Evolutionary conservation across 2,329 filamentous ascomycete species (phyloP).

Genomic region (Trichophyton equinum): DNA sequence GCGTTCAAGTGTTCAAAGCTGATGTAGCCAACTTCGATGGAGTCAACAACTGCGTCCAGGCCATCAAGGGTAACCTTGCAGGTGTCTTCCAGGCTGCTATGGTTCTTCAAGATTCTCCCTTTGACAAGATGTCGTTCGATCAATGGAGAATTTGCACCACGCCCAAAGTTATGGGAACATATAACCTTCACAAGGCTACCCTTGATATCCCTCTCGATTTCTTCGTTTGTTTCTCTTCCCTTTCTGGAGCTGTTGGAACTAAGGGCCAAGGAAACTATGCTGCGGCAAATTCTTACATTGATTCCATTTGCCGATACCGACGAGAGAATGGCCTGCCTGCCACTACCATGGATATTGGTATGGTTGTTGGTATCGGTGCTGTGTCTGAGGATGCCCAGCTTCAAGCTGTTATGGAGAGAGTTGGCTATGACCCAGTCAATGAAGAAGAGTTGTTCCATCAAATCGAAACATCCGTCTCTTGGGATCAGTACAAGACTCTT

Average conservation of each 20-base stretch:
- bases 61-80: not conserved
- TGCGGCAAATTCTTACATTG: slow-evolving; percentile 16
- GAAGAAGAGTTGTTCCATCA: slow-evolving; percentile 15
- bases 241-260: slow-evolving; percentile 25
- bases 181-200: slow-evolving; percentile 18
- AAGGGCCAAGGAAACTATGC: slow-evolving; percentile 22
- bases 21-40: slow-evolving; percentile 7
- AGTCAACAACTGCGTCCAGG: slow-evolving; percentile 4
- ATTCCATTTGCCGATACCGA: slow-evolving; percentile 20
- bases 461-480: slow-evolving; percentile 15
- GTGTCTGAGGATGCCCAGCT: slow-evolving; percentile 15
- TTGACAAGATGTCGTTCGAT: slow-evolving; percentile 20
- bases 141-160: slow-evolving; percentile 12
- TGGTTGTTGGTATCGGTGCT: slow-evolving; percentile 12
- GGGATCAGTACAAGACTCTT: slow-evolving; percentile 6
- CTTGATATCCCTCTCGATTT: slow-evolving; percentile 19
- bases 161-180: slow-evolving; percentile 20
- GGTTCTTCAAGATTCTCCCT: slow-evolving; percentile 17
- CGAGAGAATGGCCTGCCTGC: slow-evolving; percentile 11
- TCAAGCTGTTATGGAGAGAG: slow-evolving; percentile 14
- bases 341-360: slow-evolving; percentile 10
- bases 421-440: slow-evolving; percentile 17
- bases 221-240: slow-evolving; percentile 26
- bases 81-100: slow-evolving; percentile 18
- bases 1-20: slow-evolving; percentile 4